A percentile compares a stretch with the other conserved stretches of the same genome.
Conservation (phyloP, 2,329 filamentous ascomycete genomes). For the Colletotrichum godetiae region DNA sequence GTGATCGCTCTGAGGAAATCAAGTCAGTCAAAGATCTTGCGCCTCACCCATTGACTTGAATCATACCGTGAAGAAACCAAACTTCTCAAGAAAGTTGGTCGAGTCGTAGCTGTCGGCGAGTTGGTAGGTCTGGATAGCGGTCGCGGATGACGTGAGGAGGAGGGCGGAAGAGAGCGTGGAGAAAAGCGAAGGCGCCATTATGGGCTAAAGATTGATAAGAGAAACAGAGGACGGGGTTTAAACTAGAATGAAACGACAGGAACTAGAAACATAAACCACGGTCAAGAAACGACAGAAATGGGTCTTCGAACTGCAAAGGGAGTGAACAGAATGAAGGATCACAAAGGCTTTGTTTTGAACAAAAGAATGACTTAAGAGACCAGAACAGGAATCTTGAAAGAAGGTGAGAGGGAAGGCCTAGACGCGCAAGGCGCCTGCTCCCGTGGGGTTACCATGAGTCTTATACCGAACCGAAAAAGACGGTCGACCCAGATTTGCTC, state of each 20-base stretch:
- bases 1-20: conserved; percentile 33
- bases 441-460: conserved; percentile 13
- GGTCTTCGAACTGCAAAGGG: conserved; percentile 6
- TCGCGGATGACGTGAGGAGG: conserved; percentile 21
- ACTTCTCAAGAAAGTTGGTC: conserved; percentile 61
- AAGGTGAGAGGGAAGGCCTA: conserved; percentile 7
- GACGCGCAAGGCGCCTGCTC: conserved; percentile 16
- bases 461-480: conserved; percentile 23
- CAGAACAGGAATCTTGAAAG: conserved; percentile 13
- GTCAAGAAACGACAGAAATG: conserved; percentile 11
- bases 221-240: background rate
- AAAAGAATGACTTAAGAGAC: conserved; percentile 32
- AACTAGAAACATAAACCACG: background rate
- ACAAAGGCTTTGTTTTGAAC: background rate
- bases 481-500: conserved; percentile 10
- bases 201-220: background rate
- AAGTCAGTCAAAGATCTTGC: background rate
- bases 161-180: conserved; percentile 35
- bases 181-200: conserved; percentile 35
- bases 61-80: conserved; percentile 53
- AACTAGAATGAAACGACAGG: background rate
- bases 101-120: conserved; percentile 36
- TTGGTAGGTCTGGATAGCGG: conserved; percentile 27
- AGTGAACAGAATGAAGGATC: conserved; percentile 15
- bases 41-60: too few relatives aligned